phyloP scores from a whole-genome alignment of 495 filamentous ascomycete species.

The Penicillium alfredii region DNA sequence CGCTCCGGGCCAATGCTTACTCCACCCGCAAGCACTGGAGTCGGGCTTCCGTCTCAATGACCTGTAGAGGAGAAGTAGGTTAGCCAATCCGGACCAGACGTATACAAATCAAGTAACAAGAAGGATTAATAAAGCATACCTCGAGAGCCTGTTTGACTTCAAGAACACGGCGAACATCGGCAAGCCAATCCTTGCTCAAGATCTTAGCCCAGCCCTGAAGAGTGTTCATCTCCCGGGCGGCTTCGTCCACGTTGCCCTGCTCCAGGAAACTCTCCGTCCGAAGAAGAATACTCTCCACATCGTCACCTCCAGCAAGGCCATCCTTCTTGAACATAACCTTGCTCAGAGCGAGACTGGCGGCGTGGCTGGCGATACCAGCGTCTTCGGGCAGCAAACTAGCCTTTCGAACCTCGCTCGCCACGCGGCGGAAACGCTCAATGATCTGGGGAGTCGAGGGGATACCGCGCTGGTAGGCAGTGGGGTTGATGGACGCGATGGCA shows the following conservation, averaged over 20 bases:
- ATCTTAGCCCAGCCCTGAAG: slow-evolving; percentile 91
- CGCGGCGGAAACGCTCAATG: slow-evolving; percentile 90
- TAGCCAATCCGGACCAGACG: slow-evolving; percentile 10
- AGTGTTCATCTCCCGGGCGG: slow-evolving; percentile 90
- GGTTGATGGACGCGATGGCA: slow-evolving; percentile 91
- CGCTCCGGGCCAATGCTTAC: slow-evolving; percentile 33
- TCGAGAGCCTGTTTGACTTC: slow-evolving; percentile 95
- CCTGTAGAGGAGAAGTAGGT: slow-evolving; percentile 23
- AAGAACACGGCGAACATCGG: slow-evolving; percentile 77
- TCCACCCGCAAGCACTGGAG: slow-evolving; percentile 47
- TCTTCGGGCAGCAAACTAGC: slow-evolving; percentile 85
- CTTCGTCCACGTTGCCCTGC: slow-evolving; percentile 84
- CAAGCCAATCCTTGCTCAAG: slow-evolving; percentile 86
- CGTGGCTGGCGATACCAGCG: slow-evolving; percentile 89
- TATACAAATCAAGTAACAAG: neutral
- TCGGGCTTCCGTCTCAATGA: slow-evolving; percentile 46
- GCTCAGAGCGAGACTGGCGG: slow-evolving; percentile 78
- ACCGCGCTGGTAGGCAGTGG: slow-evolving; percentile 85
- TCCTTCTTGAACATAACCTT: slow-evolving; percentile 93
- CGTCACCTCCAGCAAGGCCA: slow-evolving; percentile 76
- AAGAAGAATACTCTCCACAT: slow-evolving; percentile 89
- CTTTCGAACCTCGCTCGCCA: slow-evolving; percentile 91
- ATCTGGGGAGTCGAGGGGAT: slow-evolving; percentile 77
- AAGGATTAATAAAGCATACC: slow-evolving; percentile 46
- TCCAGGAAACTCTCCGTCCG: slow-evolving; percentile 83